Conservation (phyloP, 1,284 basidiomycete genomes). For the Anthracocystis walkeri region DNA sequence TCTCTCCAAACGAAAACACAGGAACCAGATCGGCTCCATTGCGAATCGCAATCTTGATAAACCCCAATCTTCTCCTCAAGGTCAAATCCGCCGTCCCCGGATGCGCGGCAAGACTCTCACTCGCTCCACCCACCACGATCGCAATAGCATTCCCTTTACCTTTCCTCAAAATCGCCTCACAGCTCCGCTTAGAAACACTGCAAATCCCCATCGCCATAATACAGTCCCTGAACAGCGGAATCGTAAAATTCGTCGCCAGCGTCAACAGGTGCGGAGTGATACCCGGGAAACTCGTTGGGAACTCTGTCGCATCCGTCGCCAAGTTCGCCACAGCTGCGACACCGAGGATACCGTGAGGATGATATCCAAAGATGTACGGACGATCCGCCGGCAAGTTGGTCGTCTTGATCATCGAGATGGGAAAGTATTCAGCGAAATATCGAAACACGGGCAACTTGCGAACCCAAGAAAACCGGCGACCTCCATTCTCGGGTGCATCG, state of each 20-base stretch:
- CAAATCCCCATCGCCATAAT: conserved; percentile 81
- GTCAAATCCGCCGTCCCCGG: conserved; percentile 96
- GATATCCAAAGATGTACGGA: conserved; percentile 85
- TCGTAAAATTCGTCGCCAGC: conserved; percentile 83
- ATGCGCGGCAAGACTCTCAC: conserved; percentile 90
- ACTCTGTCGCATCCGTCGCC: conserved; percentile 93
- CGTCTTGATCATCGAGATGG: conserved; percentile 73
- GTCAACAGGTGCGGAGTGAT: conserved; percentile 93
- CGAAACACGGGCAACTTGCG: conserved; percentile 80
- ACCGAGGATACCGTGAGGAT: conserved; percentile 67
- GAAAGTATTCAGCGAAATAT: conserved; percentile 91
- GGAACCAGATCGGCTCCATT: conserved; percentile 75
- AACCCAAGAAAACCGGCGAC: conserved; percentile 82
- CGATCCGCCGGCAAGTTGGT: conserved; percentile 86
- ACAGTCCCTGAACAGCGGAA: conserved; percentile 93
- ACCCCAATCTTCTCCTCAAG: conserved; percentile 80
- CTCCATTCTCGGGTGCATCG: conserved; percentile 81
- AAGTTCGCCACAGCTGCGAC: conserved; percentile 91
- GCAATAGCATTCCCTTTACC: conserved; percentile 78
- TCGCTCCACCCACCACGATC: conserved; percentile 96
- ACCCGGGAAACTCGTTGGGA: conserved; percentile 88
- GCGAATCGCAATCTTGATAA: conserved; percentile 95
- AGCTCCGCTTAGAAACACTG: conserved; percentile 89
- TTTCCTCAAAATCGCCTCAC: conserved; percentile 82
- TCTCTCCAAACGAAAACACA: conserved; percentile 84